Evolutionary conservation across 2,329 filamentous ascomycete genomes (phyloP).

Genomic region (Paradendryphiella salina): DNA sequence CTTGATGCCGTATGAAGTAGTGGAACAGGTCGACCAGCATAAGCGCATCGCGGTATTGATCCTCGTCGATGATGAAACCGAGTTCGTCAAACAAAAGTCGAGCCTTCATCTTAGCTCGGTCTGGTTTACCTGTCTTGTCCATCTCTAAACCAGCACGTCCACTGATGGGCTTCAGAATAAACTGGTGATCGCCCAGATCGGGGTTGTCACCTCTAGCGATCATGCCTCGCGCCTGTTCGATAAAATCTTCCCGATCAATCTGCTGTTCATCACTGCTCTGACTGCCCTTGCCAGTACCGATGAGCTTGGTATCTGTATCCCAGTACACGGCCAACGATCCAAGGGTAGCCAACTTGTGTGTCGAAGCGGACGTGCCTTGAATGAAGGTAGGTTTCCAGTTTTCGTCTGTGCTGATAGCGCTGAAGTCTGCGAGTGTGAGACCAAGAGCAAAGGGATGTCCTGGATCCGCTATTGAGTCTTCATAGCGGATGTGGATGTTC

Average conservation of each 20-base stretch:
- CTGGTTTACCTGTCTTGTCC: constrained; percentile 83
- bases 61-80: constrained; percentile 93
- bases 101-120: constrained; percentile 84
- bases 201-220: constrained; percentile 72
- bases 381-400: constrained; percentile 97
- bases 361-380: constrained; percentile 77
- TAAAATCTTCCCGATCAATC: constrained; percentile 73
- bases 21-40: constrained; percentile 99
- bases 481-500: constrained; percentile 97
- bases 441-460: constrained; percentile 94
- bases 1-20: constrained; percentile 95
- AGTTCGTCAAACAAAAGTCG: constrained; percentile 95
- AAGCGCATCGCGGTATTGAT: constrained; percentile 93
- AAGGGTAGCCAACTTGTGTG: constrained; percentile 90
- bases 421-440: constrained; percentile 92
- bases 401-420: constrained; percentile 91
- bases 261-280: constrained; percentile 61
- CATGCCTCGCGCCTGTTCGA: constrained; percentile 74
- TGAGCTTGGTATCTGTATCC: constrained; percentile 88
- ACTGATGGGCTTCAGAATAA: constrained; percentile 93
- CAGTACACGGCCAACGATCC: constrained; percentile 93
- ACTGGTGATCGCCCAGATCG: constrained; percentile 70
- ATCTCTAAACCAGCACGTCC: constrained; percentile 93
- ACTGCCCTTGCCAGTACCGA: constrained; percentile 79
- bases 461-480: constrained; percentile 93